Percentiles rank a stretch among this genome's conserved stretches.
These are phyloP conservation scores for Phialemonium atrogriseum DNA, from an alignment of 2,329 filamentous ascomycete genomes.

Conservation along the genomic window DNA sequence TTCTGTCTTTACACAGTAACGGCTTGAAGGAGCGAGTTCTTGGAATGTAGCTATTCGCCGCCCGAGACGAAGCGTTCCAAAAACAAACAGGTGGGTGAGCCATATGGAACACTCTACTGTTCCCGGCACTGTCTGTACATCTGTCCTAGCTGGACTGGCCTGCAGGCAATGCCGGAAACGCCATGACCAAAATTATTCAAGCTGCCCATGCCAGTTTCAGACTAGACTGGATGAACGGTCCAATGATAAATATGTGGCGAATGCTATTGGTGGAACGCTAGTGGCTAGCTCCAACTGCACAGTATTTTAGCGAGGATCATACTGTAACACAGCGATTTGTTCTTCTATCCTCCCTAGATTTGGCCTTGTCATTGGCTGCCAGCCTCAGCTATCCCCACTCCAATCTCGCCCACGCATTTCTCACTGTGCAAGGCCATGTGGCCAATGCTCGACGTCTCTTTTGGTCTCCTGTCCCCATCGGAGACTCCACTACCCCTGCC, in stretches of 20 bases:
- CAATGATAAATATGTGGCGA: constrained; percentile 8
- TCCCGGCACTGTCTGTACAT: background rate
- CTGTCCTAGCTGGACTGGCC: no score
- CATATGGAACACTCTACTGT: constrained; percentile 2
- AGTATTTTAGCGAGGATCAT: background rate
- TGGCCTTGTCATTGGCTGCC: background rate
- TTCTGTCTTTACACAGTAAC: no score
- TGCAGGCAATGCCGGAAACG: constrained; percentile 1
- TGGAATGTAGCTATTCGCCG: no score
- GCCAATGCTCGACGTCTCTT: constrained; percentile 1
- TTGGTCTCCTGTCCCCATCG: background rate
- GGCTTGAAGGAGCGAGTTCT: no score
- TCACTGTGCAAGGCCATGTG: constrained; percentile 2
- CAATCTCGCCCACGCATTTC: background rate
- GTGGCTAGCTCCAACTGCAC: no score
- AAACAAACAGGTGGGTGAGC: no score
- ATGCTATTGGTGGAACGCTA: background rate
- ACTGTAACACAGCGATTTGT: background rate
- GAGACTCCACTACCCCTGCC: background rate
- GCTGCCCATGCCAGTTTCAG: constrained; percentile 4
- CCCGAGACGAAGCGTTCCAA: no score
- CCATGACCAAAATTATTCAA: constrained; percentile 8
- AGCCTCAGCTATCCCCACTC: background rate
- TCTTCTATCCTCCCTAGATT: background rate
- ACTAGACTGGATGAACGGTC: constrained; percentile 1